Conservation (phyloP, 2,329 filamentous ascomycete genomes). For the Colletotrichum truncatum region DNA sequence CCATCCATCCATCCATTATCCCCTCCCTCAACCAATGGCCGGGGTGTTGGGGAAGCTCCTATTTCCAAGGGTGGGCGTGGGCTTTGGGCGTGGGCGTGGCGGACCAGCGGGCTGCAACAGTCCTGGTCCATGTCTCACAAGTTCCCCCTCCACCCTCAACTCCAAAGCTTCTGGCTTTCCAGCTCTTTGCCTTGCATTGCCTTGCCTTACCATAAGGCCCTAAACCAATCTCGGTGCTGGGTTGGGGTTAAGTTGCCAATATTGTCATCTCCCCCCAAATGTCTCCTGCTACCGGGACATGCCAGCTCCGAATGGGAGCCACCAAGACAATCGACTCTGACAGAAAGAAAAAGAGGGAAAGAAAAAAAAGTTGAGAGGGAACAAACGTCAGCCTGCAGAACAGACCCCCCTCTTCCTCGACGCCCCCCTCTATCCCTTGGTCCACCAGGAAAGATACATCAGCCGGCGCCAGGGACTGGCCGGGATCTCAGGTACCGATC, state of each 20-base stretch:
- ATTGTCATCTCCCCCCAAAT: not conserved
- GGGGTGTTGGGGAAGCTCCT: constrained; percentile 38
- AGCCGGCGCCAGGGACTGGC: not conserved
- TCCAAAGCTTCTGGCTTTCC: not conserved
- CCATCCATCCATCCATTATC: constrained; percentile 9
- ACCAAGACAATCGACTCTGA: not conserved
- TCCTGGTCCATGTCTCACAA: constrained; percentile 17
- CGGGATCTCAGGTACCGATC: constrained; percentile 4
- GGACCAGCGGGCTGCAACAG: constrained; percentile 24
- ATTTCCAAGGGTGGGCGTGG: constrained; percentile 3
- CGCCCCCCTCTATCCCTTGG: not conserved
- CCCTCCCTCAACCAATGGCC: constrained; percentile 33
- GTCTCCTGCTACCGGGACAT: not conserved
- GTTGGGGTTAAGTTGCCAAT: not conserved
- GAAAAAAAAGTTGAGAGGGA: constrained; percentile 10
- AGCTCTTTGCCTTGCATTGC: constrained; percentile 9
- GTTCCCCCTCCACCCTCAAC: constrained; percentile 5
- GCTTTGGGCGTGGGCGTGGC: not conserved
- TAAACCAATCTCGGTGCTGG: not conserved
- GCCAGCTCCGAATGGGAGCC: not conserved
- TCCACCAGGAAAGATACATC: constrained; percentile 4
- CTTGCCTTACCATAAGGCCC: too few relatives aligned
- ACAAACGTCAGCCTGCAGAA: constrained; percentile 14
- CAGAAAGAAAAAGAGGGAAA: not conserved
- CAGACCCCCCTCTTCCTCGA: too few relatives aligned